phyloP scores from a whole-genome alignment of 768 basidiomycete species.

The Amanita rimosa region DNA sequence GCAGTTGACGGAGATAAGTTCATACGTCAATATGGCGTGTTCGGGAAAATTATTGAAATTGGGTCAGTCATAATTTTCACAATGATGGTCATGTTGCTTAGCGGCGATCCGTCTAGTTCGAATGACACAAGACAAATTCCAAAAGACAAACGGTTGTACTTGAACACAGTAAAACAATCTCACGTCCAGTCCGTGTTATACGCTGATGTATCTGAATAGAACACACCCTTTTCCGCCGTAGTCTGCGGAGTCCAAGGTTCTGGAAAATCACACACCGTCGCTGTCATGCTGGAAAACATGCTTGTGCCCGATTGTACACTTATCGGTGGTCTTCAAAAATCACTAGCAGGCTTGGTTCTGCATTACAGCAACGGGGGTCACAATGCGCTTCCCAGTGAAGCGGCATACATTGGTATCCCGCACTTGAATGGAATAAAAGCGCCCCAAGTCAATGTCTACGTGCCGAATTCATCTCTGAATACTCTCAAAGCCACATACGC shows the following conservation, averaged over 20 bases:
- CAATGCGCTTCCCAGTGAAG: constrained; percentile 47
- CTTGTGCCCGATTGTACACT: constrained; percentile 38
- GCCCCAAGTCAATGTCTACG: constrained; percentile 37
- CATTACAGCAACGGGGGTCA: constrained; percentile 63
- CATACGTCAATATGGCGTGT: neutral
- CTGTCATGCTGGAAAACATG: constrained; percentile 61
- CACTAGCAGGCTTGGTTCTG: constrained; percentile 53
- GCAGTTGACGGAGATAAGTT: neutral
- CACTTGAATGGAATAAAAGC: constrained; percentile 17
- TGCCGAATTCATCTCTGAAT: constrained; percentile 47
- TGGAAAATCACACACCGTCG: constrained; percentile 65
- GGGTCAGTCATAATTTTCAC: neutral
- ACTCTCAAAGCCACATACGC: constrained; percentile 50
- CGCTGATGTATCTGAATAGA: constrained; percentile 24
- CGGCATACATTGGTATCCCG: constrained; percentile 44
- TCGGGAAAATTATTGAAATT: neutral
- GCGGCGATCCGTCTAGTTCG: constrained; percentile 20
- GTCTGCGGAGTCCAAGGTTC: constrained; percentile 70
- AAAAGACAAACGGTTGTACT: constrained; percentile 43
- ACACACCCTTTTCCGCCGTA: constrained; percentile 64
- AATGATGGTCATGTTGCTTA: neutral
- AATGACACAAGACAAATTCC: constrained; percentile 21
- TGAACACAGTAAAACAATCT: constrained; percentile 49
- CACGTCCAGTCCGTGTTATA: neutral
- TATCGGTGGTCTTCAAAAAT: constrained; percentile 40